Conservation (phyloP, 2,329 filamentous ascomycete genomes). For the Tolypocladium cylindrosporum region DNA sequence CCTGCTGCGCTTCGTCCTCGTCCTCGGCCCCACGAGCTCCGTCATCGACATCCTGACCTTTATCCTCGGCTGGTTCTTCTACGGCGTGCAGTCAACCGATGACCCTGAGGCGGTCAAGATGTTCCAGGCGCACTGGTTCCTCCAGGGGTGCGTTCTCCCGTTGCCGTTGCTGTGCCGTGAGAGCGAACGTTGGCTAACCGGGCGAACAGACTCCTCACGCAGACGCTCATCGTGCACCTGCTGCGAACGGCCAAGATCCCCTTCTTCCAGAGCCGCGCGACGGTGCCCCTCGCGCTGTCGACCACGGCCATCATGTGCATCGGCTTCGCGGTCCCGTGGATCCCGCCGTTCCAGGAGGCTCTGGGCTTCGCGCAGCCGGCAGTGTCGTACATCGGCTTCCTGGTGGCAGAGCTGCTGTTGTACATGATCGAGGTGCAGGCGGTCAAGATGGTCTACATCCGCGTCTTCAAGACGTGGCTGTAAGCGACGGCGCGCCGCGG, state of each 20-base stretch:
- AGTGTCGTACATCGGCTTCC: constrained; percentile 11
- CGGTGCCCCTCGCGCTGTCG: constrained; percentile 11
- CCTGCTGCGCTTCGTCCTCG: constrained; percentile 16
- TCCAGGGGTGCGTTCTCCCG: constrained; percentile 10
- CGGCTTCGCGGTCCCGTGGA: constrained; percentile 15
- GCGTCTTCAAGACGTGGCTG: constrained; percentile 15
- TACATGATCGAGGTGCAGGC: constrained; percentile 16
- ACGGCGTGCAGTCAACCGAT: constrained; percentile 9
- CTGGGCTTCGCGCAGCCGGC: constrained; percentile 11
- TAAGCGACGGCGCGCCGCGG: constrained; percentile 1
- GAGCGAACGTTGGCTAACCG: neutral
- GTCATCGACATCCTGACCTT: constrained; percentile 17
- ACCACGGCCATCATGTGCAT: constrained; percentile 13
- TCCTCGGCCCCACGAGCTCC: constrained; percentile 17
- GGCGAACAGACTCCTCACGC: constrained; percentile 11
- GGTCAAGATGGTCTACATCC: constrained; percentile 16
- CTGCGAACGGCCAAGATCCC: constrained; percentile 16
- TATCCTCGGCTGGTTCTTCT: constrained; percentile 12
- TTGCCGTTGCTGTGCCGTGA: neutral
- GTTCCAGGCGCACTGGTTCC: constrained; percentile 17
- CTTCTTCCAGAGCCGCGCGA: constrained; percentile 13
- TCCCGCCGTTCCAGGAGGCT: constrained; percentile 11
- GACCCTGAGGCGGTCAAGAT: constrained; percentile 5
- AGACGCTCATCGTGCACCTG: constrained; percentile 18
- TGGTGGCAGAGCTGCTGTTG: constrained; percentile 12